These are phyloP conservation scores for Brassica rapa DNA, from an alignment of 345 rosid genomes.

Conservation along the genomic window DNA sequence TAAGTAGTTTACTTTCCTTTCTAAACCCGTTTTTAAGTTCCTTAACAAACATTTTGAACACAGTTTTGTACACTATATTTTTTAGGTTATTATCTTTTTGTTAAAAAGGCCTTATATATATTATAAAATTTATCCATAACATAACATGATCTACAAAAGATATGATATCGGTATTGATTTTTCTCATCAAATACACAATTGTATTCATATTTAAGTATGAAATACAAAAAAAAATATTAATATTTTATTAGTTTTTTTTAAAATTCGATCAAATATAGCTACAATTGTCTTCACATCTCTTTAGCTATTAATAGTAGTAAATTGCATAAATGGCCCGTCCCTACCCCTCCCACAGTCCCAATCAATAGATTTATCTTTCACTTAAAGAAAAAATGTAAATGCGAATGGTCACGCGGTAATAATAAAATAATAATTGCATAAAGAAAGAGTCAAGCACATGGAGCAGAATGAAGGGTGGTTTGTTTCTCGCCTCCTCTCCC, in stretches of 20 bases:
- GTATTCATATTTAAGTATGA: neutral
- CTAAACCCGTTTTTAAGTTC: too few relatives aligned
- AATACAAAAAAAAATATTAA: too few relatives aligned
- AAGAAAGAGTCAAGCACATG: slow-evolving; percentile 24
- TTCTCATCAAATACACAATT: neutral
- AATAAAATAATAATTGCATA: slow-evolving; percentile 9
- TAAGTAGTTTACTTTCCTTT: too few relatives aligned
- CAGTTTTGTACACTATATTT: too few relatives aligned
- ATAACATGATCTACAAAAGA: neutral
- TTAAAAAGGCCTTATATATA: too few relatives aligned
- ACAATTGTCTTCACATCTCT: neutral
- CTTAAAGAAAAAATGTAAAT: neutral
- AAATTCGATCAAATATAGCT: neutral
- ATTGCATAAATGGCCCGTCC: neutral
- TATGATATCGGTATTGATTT: neutral
- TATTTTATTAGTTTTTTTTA: neutral
- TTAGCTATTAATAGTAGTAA: neutral
- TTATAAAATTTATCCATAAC: too few relatives aligned
- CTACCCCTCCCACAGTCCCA: neutral
- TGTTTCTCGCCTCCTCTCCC: slow-evolving; percentile 9
- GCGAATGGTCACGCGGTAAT: slow-evolving; percentile 15
- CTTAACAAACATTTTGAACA: too few relatives aligned
- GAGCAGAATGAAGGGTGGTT: slow-evolving; percentile 20
- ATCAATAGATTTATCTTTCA: neutral
- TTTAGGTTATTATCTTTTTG: too few relatives aligned